Evolutionary conservation across 257 asterid genomes (phyloP), one percentile per base, ranked within the genome.

Genomic region (Jacaranda mimosifolia): DNA sequence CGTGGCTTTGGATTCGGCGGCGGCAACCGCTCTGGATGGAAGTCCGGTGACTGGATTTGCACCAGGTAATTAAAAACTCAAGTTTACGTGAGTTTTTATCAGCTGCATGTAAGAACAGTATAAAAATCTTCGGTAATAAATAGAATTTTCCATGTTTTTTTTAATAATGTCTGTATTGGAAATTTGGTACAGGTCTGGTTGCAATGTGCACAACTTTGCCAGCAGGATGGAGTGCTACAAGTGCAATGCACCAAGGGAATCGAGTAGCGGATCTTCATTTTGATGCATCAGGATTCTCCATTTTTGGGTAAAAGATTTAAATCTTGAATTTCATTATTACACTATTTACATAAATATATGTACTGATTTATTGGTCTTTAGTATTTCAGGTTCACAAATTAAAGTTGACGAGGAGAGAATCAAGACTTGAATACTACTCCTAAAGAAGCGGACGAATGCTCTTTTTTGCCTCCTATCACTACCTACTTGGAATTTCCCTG

Each of bases 1-100:
- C 87, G 86, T 6, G 91, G 87, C 21, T 81, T 84, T 3, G 86
- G 85, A 0, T 79, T 81, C 45, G 94, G 82, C 40, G 81, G 85
- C 5, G 79, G 85, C 18, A 80, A 90, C 79, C 97, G 99, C 82
- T 86, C 98, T 0, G 89, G 92, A 38, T 93, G 99, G 99, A 95
- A 95, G 73, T 95, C 99, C 26, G 99, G 99, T 0, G 99, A 95
- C 86, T 95, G 99, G 99, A 90, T 95, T 80, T 95, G 99, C 81
- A 68, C 89, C 70, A 91, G 98, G 99, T 90, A 83, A 26, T 26
- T 26, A 26, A 26, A 78, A 13, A 9, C 17, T 5, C 19, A 51
- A 45, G 19, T 35, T 64, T 68, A 49, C 60, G 73, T 26, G 60
- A 48, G 7, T 43, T 56, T 26, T 26, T 58, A 3, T 62, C 9